These are phyloP conservation scores for Mycena capillaripes DNA, from an alignment of 768 basidiomycete species.

Conservation along the genomic window DNA sequence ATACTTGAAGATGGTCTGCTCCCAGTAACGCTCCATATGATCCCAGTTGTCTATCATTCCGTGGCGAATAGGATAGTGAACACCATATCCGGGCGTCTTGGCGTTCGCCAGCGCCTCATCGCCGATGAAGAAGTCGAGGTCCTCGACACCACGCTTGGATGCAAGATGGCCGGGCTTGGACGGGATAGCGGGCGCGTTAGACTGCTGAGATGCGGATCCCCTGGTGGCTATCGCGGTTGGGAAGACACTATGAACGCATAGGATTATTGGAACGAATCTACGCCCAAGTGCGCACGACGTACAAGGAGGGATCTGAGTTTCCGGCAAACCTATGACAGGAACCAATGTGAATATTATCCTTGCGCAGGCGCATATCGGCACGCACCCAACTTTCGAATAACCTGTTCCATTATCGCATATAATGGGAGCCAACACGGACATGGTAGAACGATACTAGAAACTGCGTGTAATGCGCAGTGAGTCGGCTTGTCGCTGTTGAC, in stretches of 20 bases:
- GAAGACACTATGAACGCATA: conserved; percentile 76
- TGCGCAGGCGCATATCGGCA: conserved; percentile 13
- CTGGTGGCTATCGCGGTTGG: conserved; percentile 97
- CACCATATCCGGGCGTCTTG: conserved; percentile 93
- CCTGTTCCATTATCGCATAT: conserved; percentile 99
- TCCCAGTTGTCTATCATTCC: conserved; percentile 99
- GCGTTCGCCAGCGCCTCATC: conserved; percentile 97
- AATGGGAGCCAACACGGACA: conserved; percentile 93
- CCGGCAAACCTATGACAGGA: conserved; percentile 84
- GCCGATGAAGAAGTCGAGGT: conserved; percentile 99
- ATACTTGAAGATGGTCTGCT: conserved; percentile 99
- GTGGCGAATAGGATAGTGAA: conserved; percentile 97
- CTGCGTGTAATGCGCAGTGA: conserved; percentile 5
- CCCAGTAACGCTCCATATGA: conserved; percentile 99
- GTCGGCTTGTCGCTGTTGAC: neutral
- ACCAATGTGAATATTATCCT: conserved; percentile 8
- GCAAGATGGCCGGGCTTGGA: conserved; percentile 93
- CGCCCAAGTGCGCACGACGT: conserved; percentile 50
- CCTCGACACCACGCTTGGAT: conserved; percentile 97
- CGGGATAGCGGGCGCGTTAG: conserved; percentile 84
- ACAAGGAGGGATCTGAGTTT: conserved; percentile 99
- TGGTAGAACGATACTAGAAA: conserved; percentile 45
- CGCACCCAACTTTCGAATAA: conserved; percentile 96
- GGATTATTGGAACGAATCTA: conserved; percentile 20
- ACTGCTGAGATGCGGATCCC: conserved; percentile 72